phyloP scores from a whole-genome alignment of 1,139 yeast species.

The Nakaseomyces kungkrabaensis region DNA sequence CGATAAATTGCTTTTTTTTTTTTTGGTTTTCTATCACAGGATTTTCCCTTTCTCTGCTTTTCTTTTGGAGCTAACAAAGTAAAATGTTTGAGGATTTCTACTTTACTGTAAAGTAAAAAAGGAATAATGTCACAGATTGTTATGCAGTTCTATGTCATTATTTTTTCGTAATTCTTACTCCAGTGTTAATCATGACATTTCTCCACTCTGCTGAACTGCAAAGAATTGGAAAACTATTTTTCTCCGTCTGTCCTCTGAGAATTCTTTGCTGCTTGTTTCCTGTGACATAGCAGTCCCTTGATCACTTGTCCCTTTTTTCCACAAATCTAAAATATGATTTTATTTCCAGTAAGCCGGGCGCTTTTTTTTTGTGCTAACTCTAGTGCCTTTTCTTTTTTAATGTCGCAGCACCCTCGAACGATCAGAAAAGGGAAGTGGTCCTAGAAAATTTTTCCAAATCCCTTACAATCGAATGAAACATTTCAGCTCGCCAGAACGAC shows the following conservation, averaged over 20 bases:
- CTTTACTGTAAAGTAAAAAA: no score
- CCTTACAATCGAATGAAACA: neutral
- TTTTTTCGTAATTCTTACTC: neutral
- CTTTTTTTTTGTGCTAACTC: neutral
- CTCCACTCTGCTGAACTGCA: neutral
- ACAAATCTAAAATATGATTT: neutral
- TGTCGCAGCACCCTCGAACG: neutral
- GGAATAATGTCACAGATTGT: no score
- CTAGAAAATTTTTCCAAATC: neutral
- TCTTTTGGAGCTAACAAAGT: no score
- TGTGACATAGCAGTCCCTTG: no score
- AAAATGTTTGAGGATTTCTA: no score
- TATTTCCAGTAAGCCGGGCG: neutral
- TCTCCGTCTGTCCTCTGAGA: no score
- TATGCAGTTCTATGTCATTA: no score
- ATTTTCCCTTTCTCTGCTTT: no score
- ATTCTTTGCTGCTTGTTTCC: no score
- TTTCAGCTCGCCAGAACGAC: neutral
- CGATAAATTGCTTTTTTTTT: neutral
- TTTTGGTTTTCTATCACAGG: neutral
- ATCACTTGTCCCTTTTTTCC: neutral
- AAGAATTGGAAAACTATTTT: no score
- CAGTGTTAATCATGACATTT: conserved; percentile 1
- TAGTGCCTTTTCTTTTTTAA: neutral
- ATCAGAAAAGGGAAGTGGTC: neutral